These are phyloP conservation scores for Eucalyptus leucophloia DNA, from an alignment of 345 rosid genomes.

Conservation along the genomic window DNA sequence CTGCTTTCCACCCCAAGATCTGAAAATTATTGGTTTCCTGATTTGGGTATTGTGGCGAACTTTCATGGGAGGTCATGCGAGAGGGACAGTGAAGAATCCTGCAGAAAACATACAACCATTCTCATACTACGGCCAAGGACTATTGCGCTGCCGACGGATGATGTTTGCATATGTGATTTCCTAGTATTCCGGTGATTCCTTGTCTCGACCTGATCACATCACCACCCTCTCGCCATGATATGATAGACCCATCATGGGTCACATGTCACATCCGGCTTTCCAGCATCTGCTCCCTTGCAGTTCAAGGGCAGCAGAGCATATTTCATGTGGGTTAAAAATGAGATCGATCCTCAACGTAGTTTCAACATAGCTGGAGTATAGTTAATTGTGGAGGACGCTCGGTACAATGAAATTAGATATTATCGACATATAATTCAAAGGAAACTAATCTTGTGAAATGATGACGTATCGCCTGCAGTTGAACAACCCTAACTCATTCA, in stretches of 20 bases:
- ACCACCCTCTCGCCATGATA: background rate
- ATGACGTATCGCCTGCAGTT: background rate
- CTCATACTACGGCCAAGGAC: background rate
- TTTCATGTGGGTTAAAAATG: background rate
- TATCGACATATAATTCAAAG: background rate
- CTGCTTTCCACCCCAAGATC: background rate
- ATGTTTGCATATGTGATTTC: background rate
- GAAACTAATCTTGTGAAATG: background rate
- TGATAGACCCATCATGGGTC: background rate
- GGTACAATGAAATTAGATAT: background rate
- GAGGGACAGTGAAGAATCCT: background rate
- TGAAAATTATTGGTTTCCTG: constrained; percentile 20
- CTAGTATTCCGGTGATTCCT: constrained; percentile 8
- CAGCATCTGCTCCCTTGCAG: background rate
- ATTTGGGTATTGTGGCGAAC: constrained; percentile 3
- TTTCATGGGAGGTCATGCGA: background rate
- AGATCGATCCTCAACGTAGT: background rate
- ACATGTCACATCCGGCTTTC: background rate
- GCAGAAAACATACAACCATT: background rate
- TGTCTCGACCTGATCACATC: constrained; percentile 6
- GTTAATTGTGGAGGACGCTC: background rate
- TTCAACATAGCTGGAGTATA: background rate
- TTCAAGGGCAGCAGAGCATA: background rate
- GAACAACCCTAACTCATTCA: background rate
- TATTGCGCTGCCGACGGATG: background rate